Conservation (phyloP, 305 asterid genomes). For the Salvia sclarea region DNA sequence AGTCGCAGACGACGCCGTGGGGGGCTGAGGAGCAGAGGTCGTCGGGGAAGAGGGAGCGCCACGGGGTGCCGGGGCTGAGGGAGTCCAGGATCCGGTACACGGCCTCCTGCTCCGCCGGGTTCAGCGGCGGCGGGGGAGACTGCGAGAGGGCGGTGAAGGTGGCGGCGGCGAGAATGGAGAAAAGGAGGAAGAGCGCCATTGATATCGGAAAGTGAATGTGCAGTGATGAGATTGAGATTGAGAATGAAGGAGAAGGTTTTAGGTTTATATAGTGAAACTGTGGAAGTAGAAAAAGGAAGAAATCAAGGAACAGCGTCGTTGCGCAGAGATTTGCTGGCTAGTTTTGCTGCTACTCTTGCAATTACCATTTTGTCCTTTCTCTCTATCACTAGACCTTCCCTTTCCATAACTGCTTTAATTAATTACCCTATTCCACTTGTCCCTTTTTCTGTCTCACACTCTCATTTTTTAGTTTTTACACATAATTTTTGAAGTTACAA, state of each 20-base stretch:
- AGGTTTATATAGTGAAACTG: background rate
- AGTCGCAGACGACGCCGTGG: constrained; percentile 84
- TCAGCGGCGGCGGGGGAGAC: constrained; percentile 61
- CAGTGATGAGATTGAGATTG: constrained; percentile 23
- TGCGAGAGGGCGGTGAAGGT: constrained; percentile 43
- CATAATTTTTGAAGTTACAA: too few species aligned
- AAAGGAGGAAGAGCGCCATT: constrained; percentile 32
- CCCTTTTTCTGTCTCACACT: too few species aligned
- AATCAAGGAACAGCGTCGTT: constrained; percentile 34
- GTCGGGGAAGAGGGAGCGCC: constrained; percentile 76
- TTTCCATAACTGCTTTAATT: too few species aligned
- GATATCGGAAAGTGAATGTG: too few species aligned
- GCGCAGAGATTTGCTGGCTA: constrained; percentile 54
- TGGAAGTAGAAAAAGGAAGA: constrained; percentile 30
- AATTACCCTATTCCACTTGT: too few species aligned
- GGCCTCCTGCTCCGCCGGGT: constrained; percentile 64
- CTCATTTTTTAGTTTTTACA: too few species aligned
- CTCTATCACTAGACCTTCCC: background rate
- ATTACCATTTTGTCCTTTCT: constrained; percentile 41
- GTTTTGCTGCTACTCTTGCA: constrained; percentile 37
- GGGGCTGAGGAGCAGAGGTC: constrained; percentile 79
- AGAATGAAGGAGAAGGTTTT: background rate
- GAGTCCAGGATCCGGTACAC: constrained; percentile 64
- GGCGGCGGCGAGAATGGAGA: constrained; percentile 23
- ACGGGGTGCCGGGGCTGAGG: constrained; percentile 54